Conservation (phyloP, 768 basidiomycete genomes). For the Polyporus arcularius region DNA sequence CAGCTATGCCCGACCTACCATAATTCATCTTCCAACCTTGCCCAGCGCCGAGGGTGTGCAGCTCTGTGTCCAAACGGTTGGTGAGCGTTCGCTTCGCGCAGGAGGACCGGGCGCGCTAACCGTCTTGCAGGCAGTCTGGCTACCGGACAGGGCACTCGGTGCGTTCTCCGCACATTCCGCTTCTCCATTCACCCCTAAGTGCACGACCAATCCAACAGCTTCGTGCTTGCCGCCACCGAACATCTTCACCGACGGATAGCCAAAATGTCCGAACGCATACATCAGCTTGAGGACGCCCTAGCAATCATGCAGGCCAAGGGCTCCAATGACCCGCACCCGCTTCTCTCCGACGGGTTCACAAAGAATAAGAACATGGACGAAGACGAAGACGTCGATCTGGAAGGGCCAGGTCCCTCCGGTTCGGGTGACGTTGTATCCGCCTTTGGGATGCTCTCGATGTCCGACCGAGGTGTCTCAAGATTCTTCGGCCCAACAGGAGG, state of each 20-base stretch:
- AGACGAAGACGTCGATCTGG: constrained; percentile 27
- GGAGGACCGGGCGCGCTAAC: not conserved
- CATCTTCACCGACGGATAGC: constrained; percentile 66
- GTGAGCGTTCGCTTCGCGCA: constrained; percentile 15
- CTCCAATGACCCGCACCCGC: constrained; percentile 58
- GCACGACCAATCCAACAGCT: constrained; percentile 37
- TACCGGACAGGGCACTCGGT: constrained; percentile 80
- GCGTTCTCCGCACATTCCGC: constrained; percentile 5
- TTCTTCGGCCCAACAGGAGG: constrained; percentile 79
- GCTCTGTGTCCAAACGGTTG: constrained; percentile 72
- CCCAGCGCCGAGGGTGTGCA: constrained; percentile 65
- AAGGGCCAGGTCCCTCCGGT: constrained; percentile 10
- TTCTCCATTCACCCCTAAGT: not conserved
- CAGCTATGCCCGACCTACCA: not conserved
- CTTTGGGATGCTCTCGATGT: constrained; percentile 71
- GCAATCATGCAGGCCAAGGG: constrained; percentile 55
- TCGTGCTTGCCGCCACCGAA: constrained; percentile 66
- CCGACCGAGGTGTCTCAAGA: constrained; percentile 64
- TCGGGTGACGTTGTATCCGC: constrained; percentile 49
- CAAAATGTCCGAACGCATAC: constrained; percentile 66
- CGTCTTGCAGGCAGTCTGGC: constrained; percentile 59
- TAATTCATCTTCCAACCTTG: not conserved
- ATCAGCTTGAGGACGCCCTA: constrained; percentile 68
- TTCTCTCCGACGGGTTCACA: constrained; percentile 53
- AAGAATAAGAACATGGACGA: constrained; percentile 41